Conservation (phyloP, 305 asterid species). For the Fraxinus dipetala region DNA sequence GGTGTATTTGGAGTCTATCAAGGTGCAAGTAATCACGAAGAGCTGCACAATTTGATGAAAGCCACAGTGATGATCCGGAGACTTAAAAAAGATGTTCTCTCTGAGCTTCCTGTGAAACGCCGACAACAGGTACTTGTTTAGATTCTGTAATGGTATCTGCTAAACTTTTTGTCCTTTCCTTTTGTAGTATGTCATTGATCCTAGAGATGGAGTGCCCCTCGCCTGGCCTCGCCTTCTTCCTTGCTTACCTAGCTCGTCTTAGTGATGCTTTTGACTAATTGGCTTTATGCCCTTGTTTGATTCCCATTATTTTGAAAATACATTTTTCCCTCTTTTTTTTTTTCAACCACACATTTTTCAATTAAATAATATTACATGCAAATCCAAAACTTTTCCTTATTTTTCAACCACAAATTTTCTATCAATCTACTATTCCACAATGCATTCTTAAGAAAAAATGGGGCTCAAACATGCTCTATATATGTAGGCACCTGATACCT, state of each 20-base stretch:
- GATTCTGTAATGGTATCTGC: constrained; percentile 16
- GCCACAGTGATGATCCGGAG: constrained; percentile 93
- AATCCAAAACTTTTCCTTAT: not conserved
- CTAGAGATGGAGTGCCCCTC: not conserved
- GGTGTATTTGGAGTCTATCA: constrained; percentile 86
- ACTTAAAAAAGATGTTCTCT: constrained; percentile 91
- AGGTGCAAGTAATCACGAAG: constrained; percentile 99
- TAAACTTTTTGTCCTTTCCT: not conserved
- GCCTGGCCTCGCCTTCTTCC: not conserved
- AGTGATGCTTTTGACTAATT: not conserved
- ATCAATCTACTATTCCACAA: not conserved
- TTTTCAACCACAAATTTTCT: too few relatives aligned
- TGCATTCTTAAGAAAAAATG: not conserved
- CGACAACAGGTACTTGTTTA: constrained; percentile 70
- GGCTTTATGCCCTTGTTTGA: not conserved
- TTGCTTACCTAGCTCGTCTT: not conserved
- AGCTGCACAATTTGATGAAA: constrained; percentile 94
- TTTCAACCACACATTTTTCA: not conserved
- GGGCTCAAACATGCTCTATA: not conserved
- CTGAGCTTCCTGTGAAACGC: constrained; percentile 91
- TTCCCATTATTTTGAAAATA: not conserved
- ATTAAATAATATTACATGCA: not conserved
- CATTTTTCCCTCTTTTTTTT: not conserved
- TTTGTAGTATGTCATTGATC: not conserved
- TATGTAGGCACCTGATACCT: not conserved